Evolutionary conservation across 257 asterid genomes (phyloP).

Genomic region (Forsythia suspensa): DNA sequence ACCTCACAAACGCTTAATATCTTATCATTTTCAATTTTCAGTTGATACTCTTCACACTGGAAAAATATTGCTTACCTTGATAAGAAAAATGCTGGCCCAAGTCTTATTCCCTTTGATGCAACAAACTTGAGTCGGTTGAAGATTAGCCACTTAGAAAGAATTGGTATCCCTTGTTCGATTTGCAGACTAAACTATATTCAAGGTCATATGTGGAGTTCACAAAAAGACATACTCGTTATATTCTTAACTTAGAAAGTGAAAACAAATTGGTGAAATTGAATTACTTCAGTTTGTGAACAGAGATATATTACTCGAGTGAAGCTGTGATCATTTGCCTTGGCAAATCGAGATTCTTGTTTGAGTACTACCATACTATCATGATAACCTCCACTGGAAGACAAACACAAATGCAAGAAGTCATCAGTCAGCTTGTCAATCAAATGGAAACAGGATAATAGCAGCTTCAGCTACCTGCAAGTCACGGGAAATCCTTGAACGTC

Average conservation of each 20-base stretch:
- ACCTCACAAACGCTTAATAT: constrained; percentile 10
- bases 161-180: constrained; percentile 96
- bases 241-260: constrained; percentile 8
- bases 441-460: constrained; percentile 11
- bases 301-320: constrained; percentile 73
- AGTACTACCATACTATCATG: constrained; percentile 89
- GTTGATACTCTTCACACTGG: constrained; percentile 9
- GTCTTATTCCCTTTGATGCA: constrained; percentile 78
- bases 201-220: constrained; percentile 13
- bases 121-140: constrained; percentile 89
- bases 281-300: constrained; percentile 3
- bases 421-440: constrained; percentile 20
- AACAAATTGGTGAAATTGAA: neutral
- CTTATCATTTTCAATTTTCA: neutral
- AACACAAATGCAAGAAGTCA: constrained; percentile 14
- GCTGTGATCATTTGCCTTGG: constrained; percentile 68
- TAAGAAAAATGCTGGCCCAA: constrained; percentile 88
- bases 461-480: constrained; percentile 76
- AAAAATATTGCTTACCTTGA: constrained; percentile 62
- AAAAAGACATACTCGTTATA: constrained; percentile 16
- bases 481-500: constrained; percentile 92
- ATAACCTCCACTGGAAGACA: constrained; percentile 71
- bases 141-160: constrained; percentile 87
- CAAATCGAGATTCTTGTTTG: constrained; percentile 90
- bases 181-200: constrained; percentile 79